phyloP scores from a whole-genome alignment of 2,329 filamentous ascomycete genomes.

The Pseudogymnoascus sp. region DNA sequence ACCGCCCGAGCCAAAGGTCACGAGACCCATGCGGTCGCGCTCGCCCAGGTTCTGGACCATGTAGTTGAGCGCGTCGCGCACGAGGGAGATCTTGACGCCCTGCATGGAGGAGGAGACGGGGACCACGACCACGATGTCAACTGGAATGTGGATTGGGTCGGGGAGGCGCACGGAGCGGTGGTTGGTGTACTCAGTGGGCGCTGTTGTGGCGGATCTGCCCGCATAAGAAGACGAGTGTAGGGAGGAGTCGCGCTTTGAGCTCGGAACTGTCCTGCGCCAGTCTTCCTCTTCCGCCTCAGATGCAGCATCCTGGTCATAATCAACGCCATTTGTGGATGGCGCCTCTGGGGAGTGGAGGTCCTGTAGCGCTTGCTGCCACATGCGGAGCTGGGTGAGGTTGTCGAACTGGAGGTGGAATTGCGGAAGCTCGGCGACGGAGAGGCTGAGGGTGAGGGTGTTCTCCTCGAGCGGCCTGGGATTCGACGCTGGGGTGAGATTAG shows the following conservation, averaged over 20 bases:
- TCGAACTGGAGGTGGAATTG: slow-evolving; percentile 90
- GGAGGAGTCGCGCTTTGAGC: slow-evolving; percentile 64
- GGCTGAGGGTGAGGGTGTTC: slow-evolving; percentile 74
- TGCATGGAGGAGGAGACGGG: slow-evolving; percentile 98
- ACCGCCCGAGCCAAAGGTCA: slow-evolving; percentile 90
- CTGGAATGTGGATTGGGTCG: slow-evolving; percentile 65
- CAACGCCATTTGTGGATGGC: slow-evolving; percentile 47
- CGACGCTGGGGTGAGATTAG: slow-evolving; percentile 27
- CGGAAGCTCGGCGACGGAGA: slow-evolving; percentile 86
- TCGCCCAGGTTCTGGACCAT: slow-evolving; percentile 85
- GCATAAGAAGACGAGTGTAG: slow-evolving; percentile 71
- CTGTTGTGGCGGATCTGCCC: slow-evolving; percentile 73
- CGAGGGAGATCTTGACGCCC: slow-evolving; percentile 92
- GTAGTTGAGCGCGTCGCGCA: slow-evolving; percentile 86
- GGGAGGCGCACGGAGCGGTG: slow-evolving; percentile 35
- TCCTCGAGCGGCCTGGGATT: slow-evolving; percentile 50
- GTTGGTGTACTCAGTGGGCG: slow-evolving; percentile 88
- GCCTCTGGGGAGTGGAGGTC: slow-evolving; percentile 44
- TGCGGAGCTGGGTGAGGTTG: slow-evolving; percentile 72
- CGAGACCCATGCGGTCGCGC: slow-evolving; percentile 89
- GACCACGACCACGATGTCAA: slow-evolving; percentile 93
- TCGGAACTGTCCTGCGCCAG: slow-evolving; percentile 51
- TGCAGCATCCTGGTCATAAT: slow-evolving; percentile 66
- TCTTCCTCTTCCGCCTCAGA: slow-evolving; percentile 88
- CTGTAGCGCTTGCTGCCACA: slow-evolving; percentile 80